These are phyloP conservation scores for Tillandsia fasciculata DNA, from an alignment of 176 grass and related monocot genomes.

Conservation along the genomic window DNA sequence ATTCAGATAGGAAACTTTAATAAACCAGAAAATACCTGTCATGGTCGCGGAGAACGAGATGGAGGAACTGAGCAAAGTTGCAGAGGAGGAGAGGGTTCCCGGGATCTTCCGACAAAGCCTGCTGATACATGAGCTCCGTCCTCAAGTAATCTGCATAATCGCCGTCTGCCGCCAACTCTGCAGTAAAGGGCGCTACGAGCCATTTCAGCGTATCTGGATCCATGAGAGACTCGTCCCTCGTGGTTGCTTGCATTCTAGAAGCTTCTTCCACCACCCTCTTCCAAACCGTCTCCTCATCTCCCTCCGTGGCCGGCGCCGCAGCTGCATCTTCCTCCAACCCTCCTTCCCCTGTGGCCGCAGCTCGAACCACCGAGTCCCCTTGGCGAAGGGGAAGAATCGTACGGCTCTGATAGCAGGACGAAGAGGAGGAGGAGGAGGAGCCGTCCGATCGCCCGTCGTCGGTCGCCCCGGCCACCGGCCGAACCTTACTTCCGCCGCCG, in stretches of 20 bases:
- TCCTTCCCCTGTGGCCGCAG: neutral
- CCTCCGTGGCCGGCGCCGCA: slow-evolving; percentile 1
- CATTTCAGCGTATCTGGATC: neutral
- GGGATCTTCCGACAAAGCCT: slow-evolving; percentile 6
- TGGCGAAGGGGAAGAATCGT: slow-evolving; percentile 33
- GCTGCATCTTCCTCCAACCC: slow-evolving; percentile 13
- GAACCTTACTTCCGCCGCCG: slow-evolving; percentile 58
- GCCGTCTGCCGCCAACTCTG: slow-evolving; percentile 9
- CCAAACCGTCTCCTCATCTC: slow-evolving; percentile 12
- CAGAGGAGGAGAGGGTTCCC: slow-evolving; percentile 15
- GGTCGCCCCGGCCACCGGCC: slow-evolving; percentile 51
- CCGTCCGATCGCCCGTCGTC: slow-evolving; percentile 57
- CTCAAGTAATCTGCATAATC: slow-evolving; percentile 13
- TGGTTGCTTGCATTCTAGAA: neutral
- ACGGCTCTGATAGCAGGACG: slow-evolving; percentile 22
- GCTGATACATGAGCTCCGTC: slow-evolving; percentile 20
- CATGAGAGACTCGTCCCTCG: slow-evolving; percentile 15
- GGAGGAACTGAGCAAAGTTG: slow-evolving; percentile 23
- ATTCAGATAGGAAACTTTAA: too few relatives aligned
- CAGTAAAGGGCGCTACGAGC: slow-evolving; percentile 12
- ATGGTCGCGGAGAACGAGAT: slow-evolving; percentile 15
- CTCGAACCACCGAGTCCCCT: slow-evolving; percentile 17
- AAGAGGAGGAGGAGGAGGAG: neutral
- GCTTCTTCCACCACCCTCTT: slow-evolving; percentile 6
- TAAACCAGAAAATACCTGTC: slow-evolving; percentile 3